Evolutionary conservation across 2,329 filamentous ascomycete species (phyloP).

Genomic region (Amesomyces nigricolor): DNA sequence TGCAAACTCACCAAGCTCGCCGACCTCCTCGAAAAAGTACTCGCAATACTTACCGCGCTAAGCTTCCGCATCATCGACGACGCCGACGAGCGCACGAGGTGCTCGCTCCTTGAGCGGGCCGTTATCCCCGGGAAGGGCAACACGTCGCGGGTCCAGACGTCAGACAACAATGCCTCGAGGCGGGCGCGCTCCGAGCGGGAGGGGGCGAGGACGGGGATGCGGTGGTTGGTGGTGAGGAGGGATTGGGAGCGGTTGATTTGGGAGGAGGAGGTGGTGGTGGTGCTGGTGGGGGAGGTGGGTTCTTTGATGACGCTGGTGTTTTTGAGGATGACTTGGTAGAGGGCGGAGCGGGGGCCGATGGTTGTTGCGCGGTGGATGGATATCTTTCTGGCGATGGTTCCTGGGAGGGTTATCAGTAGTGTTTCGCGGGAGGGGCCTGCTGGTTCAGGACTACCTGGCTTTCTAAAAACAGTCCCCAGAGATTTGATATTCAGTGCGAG

Average conservation of each 20-base stretch:
- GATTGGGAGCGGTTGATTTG: constrained; percentile 75
- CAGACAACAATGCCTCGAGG: constrained; percentile 65
- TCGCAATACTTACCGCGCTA: constrained; percentile 73
- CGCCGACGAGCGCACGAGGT: constrained; percentile 70
- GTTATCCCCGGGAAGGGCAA: constrained; percentile 81
- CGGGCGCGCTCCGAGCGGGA: constrained; percentile 69
- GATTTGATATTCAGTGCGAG: constrained; percentile 66
- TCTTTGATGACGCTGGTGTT: constrained; percentile 70
- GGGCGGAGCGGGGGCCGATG: constrained; percentile 59
- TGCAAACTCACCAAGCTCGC: constrained; percentile 22
- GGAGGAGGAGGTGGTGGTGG: constrained; percentile 34
- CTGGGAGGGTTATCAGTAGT: constrained; percentile 32
- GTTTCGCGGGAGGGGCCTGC: neutral
- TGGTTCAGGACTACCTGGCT: constrained; percentile 48
- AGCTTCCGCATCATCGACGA: constrained; percentile 84
- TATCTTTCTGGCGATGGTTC: constrained; percentile 59
- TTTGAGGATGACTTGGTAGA: constrained; percentile 77
- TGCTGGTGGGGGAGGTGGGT: constrained; percentile 31
- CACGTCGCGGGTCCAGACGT: constrained; percentile 78
- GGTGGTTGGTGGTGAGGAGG: constrained; percentile 60
- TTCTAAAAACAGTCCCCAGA: constrained; percentile 69
- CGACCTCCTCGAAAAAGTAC: constrained; percentile 59
- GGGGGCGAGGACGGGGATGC: constrained; percentile 66
- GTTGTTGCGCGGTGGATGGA: constrained; percentile 77
- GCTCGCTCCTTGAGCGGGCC: constrained; percentile 57